These are phyloP conservation scores for Gossypium arboreum DNA, from an alignment of 345 rosid genomes.

Conservation along the genomic window DNA sequence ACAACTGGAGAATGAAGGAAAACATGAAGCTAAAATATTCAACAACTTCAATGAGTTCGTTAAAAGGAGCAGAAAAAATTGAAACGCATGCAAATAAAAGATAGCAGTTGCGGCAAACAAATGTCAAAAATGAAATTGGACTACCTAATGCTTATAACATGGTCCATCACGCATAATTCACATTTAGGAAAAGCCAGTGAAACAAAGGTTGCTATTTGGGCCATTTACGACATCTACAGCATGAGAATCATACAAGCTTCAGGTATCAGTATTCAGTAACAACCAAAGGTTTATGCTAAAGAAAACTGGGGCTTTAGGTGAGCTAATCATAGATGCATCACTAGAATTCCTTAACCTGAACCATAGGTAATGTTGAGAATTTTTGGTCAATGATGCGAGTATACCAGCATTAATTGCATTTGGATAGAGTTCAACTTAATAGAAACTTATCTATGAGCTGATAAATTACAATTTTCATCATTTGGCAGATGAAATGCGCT, in stretches of 20 bases:
- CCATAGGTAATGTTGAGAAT: slow-evolving; percentile 26
- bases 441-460: slow-evolving; percentile 9
- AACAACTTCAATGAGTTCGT: neutral
- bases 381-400: slow-evolving; percentile 27
- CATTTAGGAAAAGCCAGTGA: slow-evolving; percentile 32
- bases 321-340: slow-evolving; percentile 26
- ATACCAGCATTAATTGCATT: slow-evolving; percentile 5
- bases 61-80: neutral
- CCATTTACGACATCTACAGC: slow-evolving; percentile 40
- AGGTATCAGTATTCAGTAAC: slow-evolving; percentile 27
- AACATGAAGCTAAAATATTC: neutral
- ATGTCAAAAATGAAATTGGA: slow-evolving; percentile 9
- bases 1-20: neutral
- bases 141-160: slow-evolving; percentile 8
- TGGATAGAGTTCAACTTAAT: slow-evolving; percentile 21
- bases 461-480: slow-evolving; percentile 44
- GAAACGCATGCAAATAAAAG: slow-evolving; percentile 7
- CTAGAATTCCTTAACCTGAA: slow-evolving; percentile 25
- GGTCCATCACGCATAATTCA: slow-evolving; percentile 16
- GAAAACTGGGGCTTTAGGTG: slow-evolving; percentile 24
- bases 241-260: slow-evolving; percentile 29
- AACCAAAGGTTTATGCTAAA: slow-evolving; percentile 31
- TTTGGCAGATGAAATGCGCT: slow-evolving; percentile 60
- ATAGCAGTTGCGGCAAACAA: slow-evolving; percentile 1
- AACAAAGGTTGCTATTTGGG: slow-evolving; percentile 31